These are phyloP conservation scores for Clitoria ternatea DNA, from an alignment of 306 rosid species.

Conservation along the genomic window DNA sequence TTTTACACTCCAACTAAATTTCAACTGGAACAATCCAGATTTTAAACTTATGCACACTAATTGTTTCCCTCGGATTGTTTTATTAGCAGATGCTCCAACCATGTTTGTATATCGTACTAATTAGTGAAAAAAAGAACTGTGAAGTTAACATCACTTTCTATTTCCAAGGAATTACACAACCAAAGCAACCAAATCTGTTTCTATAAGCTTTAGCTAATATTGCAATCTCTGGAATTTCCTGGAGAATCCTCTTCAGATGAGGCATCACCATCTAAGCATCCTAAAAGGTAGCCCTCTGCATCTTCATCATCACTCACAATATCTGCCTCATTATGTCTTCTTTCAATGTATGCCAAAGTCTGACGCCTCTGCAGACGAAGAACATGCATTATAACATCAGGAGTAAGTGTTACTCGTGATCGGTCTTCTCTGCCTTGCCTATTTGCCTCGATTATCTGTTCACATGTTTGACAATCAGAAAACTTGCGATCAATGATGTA, in stretches of 20 bases:
- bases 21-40: conserved; percentile 1
- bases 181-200: background rate
- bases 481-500: background rate
- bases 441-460: conserved; percentile 48
- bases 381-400: conserved; percentile 48
- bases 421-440: conserved; percentile 46
- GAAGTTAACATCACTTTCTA: background rate
- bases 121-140: background rate
- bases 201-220: conserved; percentile 38
- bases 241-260: conserved; percentile 38
- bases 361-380: conserved; percentile 58
- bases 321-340: conserved; percentile 37
- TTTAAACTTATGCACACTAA: conserved; percentile 13
- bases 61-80: background rate
- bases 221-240: conserved; percentile 36
- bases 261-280: conserved; percentile 27
- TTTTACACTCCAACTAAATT: background rate
- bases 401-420: conserved; percentile 37
- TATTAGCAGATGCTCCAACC: background rate
- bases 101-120: background rate
- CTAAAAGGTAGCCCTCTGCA: conserved; percentile 24
- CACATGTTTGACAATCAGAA: conserved; percentile 10
- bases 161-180: conserved; percentile 3
- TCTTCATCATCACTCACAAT: conserved; percentile 45
- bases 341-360: conserved; percentile 36